phyloP scores from a whole-genome alignment of 2,329 filamentous ascomycete genomes.

The Talaromyces verruculosus region DNA sequence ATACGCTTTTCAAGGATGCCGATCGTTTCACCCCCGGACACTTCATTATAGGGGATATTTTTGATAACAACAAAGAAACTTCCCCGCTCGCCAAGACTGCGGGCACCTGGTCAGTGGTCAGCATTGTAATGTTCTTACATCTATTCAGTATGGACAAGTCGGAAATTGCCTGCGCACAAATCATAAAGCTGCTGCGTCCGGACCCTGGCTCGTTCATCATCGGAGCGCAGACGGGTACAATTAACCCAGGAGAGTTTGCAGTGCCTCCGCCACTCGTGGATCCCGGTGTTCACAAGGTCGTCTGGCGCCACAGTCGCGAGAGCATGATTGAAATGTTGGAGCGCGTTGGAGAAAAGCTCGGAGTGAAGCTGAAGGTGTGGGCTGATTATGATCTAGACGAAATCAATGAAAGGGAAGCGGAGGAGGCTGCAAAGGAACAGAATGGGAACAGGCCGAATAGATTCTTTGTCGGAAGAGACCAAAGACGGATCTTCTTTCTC shows the following conservation, averaged over 20 bases:
- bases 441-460: not conserved
- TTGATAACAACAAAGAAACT: not conserved
- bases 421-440: constrained; percentile 1
- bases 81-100: not conserved
- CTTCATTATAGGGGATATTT: constrained; percentile 14
- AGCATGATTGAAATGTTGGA: constrained; percentile 16
- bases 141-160: constrained; percentile 10
- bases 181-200: constrained; percentile 11
- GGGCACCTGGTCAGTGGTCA: constrained; percentile 12
- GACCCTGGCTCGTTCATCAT: constrained; percentile 7
- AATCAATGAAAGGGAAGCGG: constrained; percentile 10
- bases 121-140: constrained; percentile 12
- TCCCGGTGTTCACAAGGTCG: constrained; percentile 7
- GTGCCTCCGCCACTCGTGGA: constrained; percentile 8
- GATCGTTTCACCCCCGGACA: constrained; percentile 7
- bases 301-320: constrained; percentile 11
- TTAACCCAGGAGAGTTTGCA: not conserved
- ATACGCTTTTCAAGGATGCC: constrained; percentile 9
- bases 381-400: constrained; percentile 13
- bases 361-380: constrained; percentile 10
- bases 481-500: constrained; percentile 13
- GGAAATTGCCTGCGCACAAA: constrained; percentile 6
- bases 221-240: constrained; percentile 6
- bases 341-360: constrained; percentile 14
- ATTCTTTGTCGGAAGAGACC: constrained; percentile 10